Conservation (phyloP, 75 land plant genomes). For the Pseudotsuga menziesii region DNA sequence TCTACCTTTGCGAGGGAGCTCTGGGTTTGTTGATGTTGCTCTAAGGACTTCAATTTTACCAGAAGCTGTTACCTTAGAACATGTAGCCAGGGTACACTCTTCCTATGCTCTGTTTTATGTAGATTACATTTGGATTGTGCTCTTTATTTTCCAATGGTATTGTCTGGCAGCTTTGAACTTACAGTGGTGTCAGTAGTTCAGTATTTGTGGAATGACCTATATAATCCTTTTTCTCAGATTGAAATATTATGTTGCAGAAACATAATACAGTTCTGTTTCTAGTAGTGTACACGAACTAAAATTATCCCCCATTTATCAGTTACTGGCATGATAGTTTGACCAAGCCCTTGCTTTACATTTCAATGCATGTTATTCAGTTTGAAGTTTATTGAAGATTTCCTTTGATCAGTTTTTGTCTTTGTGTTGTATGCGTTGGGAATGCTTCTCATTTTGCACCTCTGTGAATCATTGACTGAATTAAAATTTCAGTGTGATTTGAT, state of each 20-base stretch:
- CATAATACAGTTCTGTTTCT: no score
- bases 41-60: conserved; percentile 76
- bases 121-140: background rate
- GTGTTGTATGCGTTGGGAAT: background rate
- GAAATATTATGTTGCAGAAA: no score
- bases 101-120: background rate
- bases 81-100: conserved; percentile 81
- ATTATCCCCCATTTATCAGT: no score
- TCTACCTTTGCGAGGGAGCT: conserved; percentile 73
- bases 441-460: background rate
- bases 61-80: conserved; percentile 88
- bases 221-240: background rate
- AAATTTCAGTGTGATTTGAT: background rate
- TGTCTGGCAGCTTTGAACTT: background rate
- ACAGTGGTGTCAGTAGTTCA: no score
- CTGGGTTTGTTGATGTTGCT: conserved; percentile 75
- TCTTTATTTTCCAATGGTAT: background rate
- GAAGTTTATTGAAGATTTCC: no score
- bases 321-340: background rate
- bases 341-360: background rate
- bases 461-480: background rate
- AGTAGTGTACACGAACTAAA: no score
- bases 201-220: no score
- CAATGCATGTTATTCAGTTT: background rate
- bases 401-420: no score